Conservation (phyloP, 768 basidiomycete species). For the Gelatoporia subvermispora region DNA sequence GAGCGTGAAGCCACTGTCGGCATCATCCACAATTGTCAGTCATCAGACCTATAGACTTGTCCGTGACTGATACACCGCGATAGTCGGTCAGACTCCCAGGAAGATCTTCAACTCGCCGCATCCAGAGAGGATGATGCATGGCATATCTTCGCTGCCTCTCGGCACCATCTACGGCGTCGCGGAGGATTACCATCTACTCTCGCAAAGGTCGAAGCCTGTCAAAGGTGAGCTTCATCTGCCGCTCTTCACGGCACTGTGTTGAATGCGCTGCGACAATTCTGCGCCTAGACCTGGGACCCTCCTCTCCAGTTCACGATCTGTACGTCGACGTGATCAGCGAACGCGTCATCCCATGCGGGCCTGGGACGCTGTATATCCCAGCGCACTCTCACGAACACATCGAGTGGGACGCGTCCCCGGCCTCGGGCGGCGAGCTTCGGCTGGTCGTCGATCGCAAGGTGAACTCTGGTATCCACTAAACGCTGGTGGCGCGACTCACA, state of each 20-base stretch:
- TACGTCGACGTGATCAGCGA: slow-evolving; percentile 55
- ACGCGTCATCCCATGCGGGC: slow-evolving; percentile 56
- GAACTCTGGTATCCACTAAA: background rate
- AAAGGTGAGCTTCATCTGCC: slow-evolving; percentile 39
- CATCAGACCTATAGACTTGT: background rate
- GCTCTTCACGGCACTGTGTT: background rate
- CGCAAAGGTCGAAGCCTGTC: slow-evolving; percentile 50
- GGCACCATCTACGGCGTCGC: slow-evolving; percentile 72
- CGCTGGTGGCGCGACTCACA: background rate
- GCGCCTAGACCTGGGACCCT: slow-evolving; percentile 43
- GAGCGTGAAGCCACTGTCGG: slow-evolving; percentile 92
- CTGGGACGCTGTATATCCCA: slow-evolving; percentile 54
- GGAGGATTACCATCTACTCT: slow-evolving; percentile 73
- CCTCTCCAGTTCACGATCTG: slow-evolving; percentile 44
- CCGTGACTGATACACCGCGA: background rate
- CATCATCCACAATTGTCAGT: slow-evolving; percentile 88
- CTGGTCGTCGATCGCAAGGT: slow-evolving; percentile 63
- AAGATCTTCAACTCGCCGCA: slow-evolving; percentile 79
- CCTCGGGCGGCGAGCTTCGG: slow-evolving; percentile 51
- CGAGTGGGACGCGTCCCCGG: slow-evolving; percentile 48
- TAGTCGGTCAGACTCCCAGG: slow-evolving; percentile 89
- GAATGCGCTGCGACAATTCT: background rate
- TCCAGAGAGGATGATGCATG: slow-evolving; percentile 69
- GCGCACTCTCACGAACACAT: slow-evolving; percentile 62
- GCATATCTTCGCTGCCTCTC: slow-evolving; percentile 66